phyloP scores from a whole-genome alignment of 768 basidiomycete species.

The Leucosporidium yakuticum region DNA sequence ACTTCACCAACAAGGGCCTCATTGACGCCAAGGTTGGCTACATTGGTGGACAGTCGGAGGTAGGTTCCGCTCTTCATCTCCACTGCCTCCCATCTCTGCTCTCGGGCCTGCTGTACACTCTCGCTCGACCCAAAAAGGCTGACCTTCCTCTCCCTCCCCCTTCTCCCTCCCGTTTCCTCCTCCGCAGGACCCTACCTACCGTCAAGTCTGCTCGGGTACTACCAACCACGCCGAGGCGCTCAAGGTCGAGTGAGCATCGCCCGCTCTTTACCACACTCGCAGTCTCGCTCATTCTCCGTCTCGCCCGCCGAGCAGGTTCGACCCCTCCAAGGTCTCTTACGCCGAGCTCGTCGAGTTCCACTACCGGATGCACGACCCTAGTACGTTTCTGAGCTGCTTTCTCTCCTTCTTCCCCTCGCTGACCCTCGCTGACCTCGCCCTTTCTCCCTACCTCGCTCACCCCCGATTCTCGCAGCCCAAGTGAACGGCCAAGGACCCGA shows the following conservation, averaged over 20 bases:
- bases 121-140: too few species aligned
- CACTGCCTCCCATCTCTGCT: neutral
- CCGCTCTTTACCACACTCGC: neutral
- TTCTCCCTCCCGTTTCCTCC: too few species aligned
- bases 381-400: too few species aligned
- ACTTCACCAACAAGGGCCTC: slow-evolving; percentile 12
- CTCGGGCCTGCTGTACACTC: neutral
- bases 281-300: neutral
- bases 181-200: slow-evolving; percentile 55
- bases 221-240: slow-evolving; percentile 88
- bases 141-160: too few species aligned
- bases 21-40: slow-evolving; percentile 72
- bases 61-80: slow-evolving; percentile 36
- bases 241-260: slow-evolving; percentile 61
- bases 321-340: slow-evolving; percentile 68
- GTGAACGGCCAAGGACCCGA: slow-evolving; percentile 38
- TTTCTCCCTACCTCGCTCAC: neutral
- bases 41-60: slow-evolving; percentile 61
- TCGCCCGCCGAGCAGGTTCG: slow-evolving; percentile 39
- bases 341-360: slow-evolving; percentile 62
- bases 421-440: neutral
- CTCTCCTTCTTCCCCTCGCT: neutral
- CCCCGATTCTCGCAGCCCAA: slow-evolving; percentile 8
- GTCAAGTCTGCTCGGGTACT: slow-evolving; percentile 66
- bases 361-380: slow-evolving; percentile 77